A percentile compares a stretch with the other conserved stretches of the same genome.
Conservation (phyloP, 1,284 basidiomycete species). For the Rhodotorula mucilaginosa region DNA sequence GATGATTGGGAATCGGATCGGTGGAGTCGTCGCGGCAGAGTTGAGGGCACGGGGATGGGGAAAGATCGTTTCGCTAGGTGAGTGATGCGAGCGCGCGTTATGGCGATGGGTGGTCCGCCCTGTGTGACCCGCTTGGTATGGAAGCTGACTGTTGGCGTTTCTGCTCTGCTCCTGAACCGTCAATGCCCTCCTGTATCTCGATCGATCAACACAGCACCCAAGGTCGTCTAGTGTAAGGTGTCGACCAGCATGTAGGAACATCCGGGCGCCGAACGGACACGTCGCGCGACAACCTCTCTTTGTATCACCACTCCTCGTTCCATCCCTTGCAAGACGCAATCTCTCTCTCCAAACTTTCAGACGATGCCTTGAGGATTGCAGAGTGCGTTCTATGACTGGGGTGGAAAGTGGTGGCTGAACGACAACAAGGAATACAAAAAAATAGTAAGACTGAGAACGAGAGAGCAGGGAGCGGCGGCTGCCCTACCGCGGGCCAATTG, state of each 20-base stretch:
- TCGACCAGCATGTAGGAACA: not conserved
- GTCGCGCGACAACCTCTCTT: too few species aligned
- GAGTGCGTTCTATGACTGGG: too few species aligned
- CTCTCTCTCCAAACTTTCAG: too few species aligned
- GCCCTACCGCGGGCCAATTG: too few species aligned
- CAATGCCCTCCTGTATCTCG: not conserved
- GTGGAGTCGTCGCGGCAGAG: conserved; percentile 88
- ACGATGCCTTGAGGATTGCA: too few species aligned
- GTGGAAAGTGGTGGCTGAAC: not conserved
- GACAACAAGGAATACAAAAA: too few species aligned
- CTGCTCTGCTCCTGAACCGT: not conserved
- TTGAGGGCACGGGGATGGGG: conserved; percentile 89
- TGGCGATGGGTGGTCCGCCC: too few species aligned
- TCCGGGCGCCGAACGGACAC: not conserved
- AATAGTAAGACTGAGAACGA: too few species aligned
- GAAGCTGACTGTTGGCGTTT: not conserved
- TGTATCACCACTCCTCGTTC: not conserved
- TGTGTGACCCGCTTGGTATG: too few species aligned
- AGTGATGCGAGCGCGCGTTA: not conserved
- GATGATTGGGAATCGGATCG: conserved; percentile 92
- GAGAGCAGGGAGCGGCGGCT: not conserved
- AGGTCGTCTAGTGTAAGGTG: conserved; percentile 11
- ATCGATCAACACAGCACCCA: conserved; percentile 32
- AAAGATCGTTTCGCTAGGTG: conserved; percentile 67
- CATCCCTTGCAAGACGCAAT: too few species aligned